A percentile compares a stretch with the other conserved stretches of the same genome.
Conservation (phyloP, 2,329 filamentous ascomycete species). For the Nigrograna mackinnonii region DNA sequence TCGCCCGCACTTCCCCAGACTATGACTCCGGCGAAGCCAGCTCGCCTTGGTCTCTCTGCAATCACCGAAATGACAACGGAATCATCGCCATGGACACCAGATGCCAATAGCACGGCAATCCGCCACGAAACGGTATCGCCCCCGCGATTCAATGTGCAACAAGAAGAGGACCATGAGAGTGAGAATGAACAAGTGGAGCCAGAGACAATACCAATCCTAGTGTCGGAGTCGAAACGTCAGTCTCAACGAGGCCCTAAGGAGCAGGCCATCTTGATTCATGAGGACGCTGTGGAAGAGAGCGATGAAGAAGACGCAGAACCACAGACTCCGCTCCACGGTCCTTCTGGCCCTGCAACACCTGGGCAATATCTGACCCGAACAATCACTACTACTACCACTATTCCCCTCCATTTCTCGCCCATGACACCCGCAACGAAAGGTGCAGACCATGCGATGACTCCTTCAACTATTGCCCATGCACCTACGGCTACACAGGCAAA, state of each 20-base stretch:
- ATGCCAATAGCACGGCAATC: slow-evolving; percentile 20
- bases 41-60: slow-evolving; percentile 13
- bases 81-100: slow-evolving; percentile 26
- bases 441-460: slow-evolving; percentile 28
- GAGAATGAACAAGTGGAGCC: not conserved
- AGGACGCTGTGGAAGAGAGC: slow-evolving; percentile 34
- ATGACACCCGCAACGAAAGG: slow-evolving; percentile 35
- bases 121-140: slow-evolving; percentile 13
- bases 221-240: not conserved
- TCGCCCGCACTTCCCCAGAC: slow-evolving; percentile 9
- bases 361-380: slow-evolving; percentile 40
- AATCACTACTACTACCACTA: slow-evolving; percentile 52
- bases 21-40: slow-evolving; percentile 16
- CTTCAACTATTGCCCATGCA: slow-evolving; percentile 40
- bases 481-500: slow-evolving; percentile 31
- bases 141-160: slow-evolving; percentile 7
- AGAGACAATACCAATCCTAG: not conserved
- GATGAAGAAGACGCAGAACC: slow-evolving; percentile 26
- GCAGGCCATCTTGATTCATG: slow-evolving; percentile 29
- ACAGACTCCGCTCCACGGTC: slow-evolving; percentile 21
- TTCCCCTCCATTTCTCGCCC: slow-evolving; percentile 51
- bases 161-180: slow-evolving; percentile 13
- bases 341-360: slow-evolving; percentile 31
- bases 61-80: slow-evolving; percentile 19
- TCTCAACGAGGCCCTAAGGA: not conserved